Percentiles rank a stretch among this genome's conserved stretches.
These are phyloP conservation scores for Plantago coronopus DNA, from an alignment of 305 asterid genomes.

Conservation along the genomic window DNA sequence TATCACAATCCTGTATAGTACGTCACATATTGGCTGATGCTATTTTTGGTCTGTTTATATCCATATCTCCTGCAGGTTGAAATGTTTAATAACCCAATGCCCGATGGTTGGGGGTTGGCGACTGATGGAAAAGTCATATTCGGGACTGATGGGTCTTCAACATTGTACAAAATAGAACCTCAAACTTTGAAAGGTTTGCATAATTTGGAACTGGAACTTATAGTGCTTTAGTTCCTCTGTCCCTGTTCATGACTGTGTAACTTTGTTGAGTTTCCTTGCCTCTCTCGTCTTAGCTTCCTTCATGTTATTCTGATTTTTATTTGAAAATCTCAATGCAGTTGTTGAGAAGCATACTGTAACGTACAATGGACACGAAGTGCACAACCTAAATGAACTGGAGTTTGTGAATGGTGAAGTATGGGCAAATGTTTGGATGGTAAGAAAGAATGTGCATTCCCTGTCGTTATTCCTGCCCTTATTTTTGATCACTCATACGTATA, in stretches of 20 bases:
- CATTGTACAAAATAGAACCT: conserved; percentile 66
- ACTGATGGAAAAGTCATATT: conserved; percentile 63
- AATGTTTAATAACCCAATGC: conserved; percentile 59
- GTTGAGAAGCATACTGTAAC: conserved; percentile 47
- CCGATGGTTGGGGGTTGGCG: conserved; percentile 95
- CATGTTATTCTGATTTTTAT: conserved; percentile 8
- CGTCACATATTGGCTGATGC: conserved; percentile 4
- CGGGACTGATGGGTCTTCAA: conserved; percentile 89
- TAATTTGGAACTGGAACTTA: conserved; percentile 8
- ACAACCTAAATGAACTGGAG: conserved; percentile 84
- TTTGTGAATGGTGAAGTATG: conserved; percentile 85
- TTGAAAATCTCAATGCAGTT: conserved; percentile 39
- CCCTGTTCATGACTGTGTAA: neutral
- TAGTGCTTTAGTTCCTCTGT: conserved; percentile 3
- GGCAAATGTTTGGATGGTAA: conserved; percentile 89
- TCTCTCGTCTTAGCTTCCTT: too few relatives aligned
- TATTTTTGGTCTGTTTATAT: conserved; percentile 10
- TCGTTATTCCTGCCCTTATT: conserved; percentile 4
- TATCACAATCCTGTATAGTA: neutral
- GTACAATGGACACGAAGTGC: conserved; percentile 69
- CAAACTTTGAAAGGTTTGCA: conserved; percentile 52
- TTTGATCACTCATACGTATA: neutral
- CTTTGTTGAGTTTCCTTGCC: too few relatives aligned
- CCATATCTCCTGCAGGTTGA: conserved; percentile 40
- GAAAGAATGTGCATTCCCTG: conserved; percentile 10